Evolutionary conservation across 208 protist species (phyloP).

Genomic region (Leishmania lainsoni): DNA sequence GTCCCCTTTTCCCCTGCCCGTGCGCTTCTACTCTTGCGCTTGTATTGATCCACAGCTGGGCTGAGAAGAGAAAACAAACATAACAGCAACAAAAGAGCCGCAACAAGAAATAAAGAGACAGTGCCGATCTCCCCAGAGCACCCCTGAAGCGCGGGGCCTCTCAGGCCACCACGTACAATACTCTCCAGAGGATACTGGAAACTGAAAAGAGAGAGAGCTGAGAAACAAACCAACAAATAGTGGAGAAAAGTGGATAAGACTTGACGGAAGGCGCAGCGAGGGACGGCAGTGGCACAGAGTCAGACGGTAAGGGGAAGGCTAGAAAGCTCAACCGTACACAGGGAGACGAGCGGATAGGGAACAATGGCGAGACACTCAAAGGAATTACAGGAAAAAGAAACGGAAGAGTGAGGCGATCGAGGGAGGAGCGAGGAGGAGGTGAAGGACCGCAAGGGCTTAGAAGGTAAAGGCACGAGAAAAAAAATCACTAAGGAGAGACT

Average conservation of each 20-base stretch:
- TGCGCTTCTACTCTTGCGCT: not conserved
- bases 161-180: no score
- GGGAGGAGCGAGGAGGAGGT: not conserved
- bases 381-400: conserved; percentile 1
- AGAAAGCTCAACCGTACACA: not conserved
- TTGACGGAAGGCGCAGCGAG: not conserved
- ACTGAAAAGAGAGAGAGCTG: no score
- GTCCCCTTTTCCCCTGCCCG: not conserved
- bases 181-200: no score
- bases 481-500: not conserved
- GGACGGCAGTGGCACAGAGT: not conserved
- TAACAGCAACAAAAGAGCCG: not conserved
- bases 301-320: not conserved
- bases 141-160: no score
- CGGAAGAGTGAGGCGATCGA: not conserved
- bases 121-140: no score
- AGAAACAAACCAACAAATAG: not conserved
- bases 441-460: no score
- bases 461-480: not conserved
- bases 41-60: not conserved
- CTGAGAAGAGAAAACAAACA: not conserved
- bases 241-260: not conserved
- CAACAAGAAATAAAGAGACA: not conserved
- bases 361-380: not conserved
- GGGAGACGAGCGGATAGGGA: not conserved